Evolutionary conservation across 2,329 filamentous ascomycete genomes (phyloP).

Genomic region (Chrysoporthe cubensis): DNA sequence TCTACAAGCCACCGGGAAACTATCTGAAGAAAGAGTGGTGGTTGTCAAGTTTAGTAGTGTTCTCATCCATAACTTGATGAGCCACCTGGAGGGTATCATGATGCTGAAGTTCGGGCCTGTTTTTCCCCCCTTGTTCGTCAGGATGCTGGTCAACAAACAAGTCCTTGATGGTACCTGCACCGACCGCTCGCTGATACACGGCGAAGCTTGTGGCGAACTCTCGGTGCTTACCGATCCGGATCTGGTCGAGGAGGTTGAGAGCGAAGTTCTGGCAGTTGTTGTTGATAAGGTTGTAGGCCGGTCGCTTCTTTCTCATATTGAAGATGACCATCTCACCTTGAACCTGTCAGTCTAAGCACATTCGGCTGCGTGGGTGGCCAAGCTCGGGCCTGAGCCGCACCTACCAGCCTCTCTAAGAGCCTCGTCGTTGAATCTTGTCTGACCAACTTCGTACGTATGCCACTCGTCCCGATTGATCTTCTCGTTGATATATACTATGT

Average conservation of each 20-base stretch:
- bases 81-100: slow-evolving; percentile 52
- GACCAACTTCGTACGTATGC: slow-evolving; percentile 55
- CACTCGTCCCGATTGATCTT: slow-evolving; percentile 50
- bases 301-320: slow-evolving; percentile 51
- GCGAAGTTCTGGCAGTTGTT: slow-evolving; percentile 66
- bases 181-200: slow-evolving; percentile 56
- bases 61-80: slow-evolving; percentile 56
- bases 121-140: slow-evolving; percentile 35
- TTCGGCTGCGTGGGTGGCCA: neutral
- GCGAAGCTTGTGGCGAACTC: slow-evolving; percentile 58
- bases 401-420: slow-evolving; percentile 53
- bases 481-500: slow-evolving; percentile 62
- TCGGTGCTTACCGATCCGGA: slow-evolving; percentile 53
- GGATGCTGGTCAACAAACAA: slow-evolving; percentile 48
- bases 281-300: slow-evolving; percentile 61
- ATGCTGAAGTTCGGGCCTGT: slow-evolving; percentile 30
- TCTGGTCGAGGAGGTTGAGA: slow-evolving; percentile 55
- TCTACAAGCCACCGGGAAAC: too few species aligned
- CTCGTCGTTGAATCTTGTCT: slow-evolving; percentile 59
- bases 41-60: slow-evolving; percentile 55
- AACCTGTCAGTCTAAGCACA: neutral
- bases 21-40: slow-evolving; percentile 35
- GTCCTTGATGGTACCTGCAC: slow-evolving; percentile 54
- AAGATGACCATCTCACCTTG: slow-evolving; percentile 57
- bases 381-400: slow-evolving; percentile 27